phyloP scores from a whole-genome alignment of 805 yeast species.

The Debaryomyces castellii region DNA sequence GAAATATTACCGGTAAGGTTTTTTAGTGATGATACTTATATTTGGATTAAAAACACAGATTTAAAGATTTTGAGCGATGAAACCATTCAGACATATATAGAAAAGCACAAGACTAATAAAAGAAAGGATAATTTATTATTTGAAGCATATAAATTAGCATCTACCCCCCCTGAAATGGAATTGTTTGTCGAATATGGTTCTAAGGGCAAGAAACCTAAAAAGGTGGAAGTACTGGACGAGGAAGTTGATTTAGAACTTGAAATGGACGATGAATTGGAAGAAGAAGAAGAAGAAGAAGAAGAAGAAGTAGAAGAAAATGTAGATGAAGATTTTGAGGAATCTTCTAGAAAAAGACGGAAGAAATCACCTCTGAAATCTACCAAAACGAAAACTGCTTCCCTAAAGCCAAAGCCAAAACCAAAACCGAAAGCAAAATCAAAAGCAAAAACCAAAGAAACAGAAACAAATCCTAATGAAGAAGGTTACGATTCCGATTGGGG shows the following conservation, averaged over 20 bases:
- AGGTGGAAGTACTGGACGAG: no score
- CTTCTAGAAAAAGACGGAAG: slow-evolving; percentile 10
- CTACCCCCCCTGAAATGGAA: slow-evolving; percentile 43
- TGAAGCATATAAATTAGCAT: slow-evolving; percentile 55
- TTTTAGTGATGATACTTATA: slow-evolving; percentile 69
- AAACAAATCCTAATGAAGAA: slow-evolving; percentile 11
- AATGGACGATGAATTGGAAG: slow-evolving; percentile 17
- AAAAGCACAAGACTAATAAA: slow-evolving; percentile 19
- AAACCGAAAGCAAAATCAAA: neutral
- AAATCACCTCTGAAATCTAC: slow-evolving; percentile 1
- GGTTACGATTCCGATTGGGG: slow-evolving; percentile 45
- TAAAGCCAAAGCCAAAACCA: neutral
- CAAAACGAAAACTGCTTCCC: slow-evolving; percentile 9
- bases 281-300: slow-evolving; percentile 13
- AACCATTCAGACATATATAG: slow-evolving; percentile 40
- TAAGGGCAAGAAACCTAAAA: slow-evolving; percentile 38
- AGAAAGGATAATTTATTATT: slow-evolving; percentile 46
- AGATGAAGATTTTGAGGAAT: slow-evolving; percentile 10
- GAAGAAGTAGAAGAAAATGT: slow-evolving; percentile 12
- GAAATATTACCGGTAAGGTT: slow-evolving; percentile 57
- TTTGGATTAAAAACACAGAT: slow-evolving; percentile 61
- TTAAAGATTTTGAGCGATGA: slow-evolving; percentile 45
- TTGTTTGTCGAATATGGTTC: slow-evolving; percentile 42
- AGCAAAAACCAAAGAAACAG: slow-evolving; percentile 10
- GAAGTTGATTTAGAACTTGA: no score